Conservation (phyloP, 108 stramenopile genomes). For the Discostella stelligeroides region DNA sequence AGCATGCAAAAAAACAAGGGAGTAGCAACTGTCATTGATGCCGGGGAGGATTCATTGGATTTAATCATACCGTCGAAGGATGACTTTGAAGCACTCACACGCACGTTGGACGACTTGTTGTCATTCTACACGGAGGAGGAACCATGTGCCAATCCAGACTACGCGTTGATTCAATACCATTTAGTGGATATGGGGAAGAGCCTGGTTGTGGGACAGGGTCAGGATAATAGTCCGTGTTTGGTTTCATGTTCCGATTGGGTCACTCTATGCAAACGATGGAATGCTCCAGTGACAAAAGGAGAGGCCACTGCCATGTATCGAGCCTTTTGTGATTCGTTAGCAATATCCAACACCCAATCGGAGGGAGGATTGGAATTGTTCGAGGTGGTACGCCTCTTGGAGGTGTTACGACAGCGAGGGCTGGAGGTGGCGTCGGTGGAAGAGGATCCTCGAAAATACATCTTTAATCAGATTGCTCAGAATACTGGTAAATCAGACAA, state of each 20-base stretch:
- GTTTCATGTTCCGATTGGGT: constrained; percentile 56
- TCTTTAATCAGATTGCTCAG: constrained; percentile 28
- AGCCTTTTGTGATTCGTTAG: constrained; percentile 21
- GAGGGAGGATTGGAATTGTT: constrained; percentile 32
- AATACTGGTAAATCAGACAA: constrained; percentile 10
- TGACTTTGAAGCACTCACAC: constrained; percentile 53
- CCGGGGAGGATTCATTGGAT: constrained; percentile 67
- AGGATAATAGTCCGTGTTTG: background rate
- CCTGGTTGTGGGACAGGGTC: constrained; percentile 11
- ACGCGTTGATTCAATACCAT: constrained; percentile 57
- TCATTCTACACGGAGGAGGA: constrained; percentile 47
- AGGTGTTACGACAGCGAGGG: constrained; percentile 26
- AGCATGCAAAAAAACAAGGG: constrained; percentile 22
- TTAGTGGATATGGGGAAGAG: constrained; percentile 68
- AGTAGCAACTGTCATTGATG: constrained; percentile 24
- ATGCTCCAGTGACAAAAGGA: constrained; percentile 52
- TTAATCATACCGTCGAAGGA: constrained; percentile 58
- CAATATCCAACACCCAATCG: constrained; percentile 7
- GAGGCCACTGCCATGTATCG: constrained; percentile 36
- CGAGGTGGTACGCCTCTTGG: constrained; percentile 21
- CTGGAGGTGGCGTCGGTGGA: background rate
- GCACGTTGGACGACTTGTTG: constrained; percentile 61
- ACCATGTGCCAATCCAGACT: constrained; percentile 23
- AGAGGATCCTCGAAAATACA: constrained; percentile 30
- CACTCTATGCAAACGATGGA: constrained; percentile 56